These are phyloP conservation scores for Symmetrospora coprosmae DNA, from an alignment of 768 basidiomycete genomes.

Conservation along the genomic window DNA sequence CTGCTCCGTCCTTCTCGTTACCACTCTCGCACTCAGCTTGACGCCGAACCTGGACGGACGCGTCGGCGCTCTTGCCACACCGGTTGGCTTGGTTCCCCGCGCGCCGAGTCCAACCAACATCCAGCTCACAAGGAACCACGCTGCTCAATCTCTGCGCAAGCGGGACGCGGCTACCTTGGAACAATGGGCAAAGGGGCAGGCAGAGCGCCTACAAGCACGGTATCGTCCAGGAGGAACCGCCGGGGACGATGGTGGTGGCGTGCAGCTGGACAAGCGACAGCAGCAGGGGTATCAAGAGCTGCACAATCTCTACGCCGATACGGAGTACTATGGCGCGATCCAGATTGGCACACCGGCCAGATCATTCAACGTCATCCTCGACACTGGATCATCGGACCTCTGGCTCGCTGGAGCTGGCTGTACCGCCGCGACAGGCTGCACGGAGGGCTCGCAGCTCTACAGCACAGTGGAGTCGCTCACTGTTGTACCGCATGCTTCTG, in stretches of 20 bases:
- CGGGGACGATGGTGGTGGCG: background rate
- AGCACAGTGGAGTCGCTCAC: background rate
- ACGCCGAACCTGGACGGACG: no score
- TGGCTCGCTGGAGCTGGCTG: conserved; percentile 50
- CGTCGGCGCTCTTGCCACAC: no score
- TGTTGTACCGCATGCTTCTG: background rate
- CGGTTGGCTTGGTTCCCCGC: no score
- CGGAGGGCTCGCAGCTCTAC: background rate
- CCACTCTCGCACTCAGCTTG: no score
- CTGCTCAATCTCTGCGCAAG: background rate
- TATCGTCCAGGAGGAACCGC: background rate
- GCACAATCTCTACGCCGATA: conserved; percentile 12
- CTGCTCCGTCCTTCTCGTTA: no score
- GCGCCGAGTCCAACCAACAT: no score
- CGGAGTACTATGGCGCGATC: conserved; percentile 15
- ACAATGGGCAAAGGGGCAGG: conserved; percentile 1
- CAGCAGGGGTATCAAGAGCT: conserved; percentile 14
- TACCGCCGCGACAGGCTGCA: background rate
- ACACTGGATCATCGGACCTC: conserved; percentile 76
- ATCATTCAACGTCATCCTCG: conserved; percentile 69
- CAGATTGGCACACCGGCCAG: conserved; percentile 7
- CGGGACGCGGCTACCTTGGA: background rate
- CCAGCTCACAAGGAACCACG: background rate
- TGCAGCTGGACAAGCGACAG: background rate
- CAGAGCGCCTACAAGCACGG: background rate